These are phyloP conservation scores for Hypoxylon trugodes DNA, from an alignment of 495 filamentous ascomycete species.

Conservation along the genomic window DNA sequence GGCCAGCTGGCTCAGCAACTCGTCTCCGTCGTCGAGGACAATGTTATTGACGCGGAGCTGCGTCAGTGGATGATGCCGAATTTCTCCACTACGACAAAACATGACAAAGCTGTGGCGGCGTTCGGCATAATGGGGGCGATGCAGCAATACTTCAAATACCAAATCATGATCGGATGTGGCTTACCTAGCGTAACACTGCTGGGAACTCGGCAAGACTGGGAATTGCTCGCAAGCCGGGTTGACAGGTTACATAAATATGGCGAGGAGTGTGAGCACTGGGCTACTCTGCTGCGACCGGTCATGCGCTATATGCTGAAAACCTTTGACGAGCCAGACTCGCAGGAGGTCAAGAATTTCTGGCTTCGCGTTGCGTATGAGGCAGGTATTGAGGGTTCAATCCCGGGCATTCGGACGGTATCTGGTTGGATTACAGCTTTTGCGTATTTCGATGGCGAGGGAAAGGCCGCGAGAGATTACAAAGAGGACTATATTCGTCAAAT, in stretches of 20 bases:
- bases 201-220: constrained; percentile 55
- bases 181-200: constrained; percentile 61
- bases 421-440: constrained; percentile 54
- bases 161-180: constrained; percentile 44
- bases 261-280: constrained; percentile 36
- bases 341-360: constrained; percentile 10
- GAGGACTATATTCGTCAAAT: too few species aligned
- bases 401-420: too few species aligned
- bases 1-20: background rate
- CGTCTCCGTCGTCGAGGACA: background rate
- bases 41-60: constrained; percentile 19
- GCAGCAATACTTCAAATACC: constrained; percentile 11
- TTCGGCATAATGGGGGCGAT: constrained; percentile 24
- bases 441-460: too few species aligned
- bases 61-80: constrained; percentile 39
- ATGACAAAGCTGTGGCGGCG: constrained; percentile 24
- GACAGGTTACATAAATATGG: constrained; percentile 51
- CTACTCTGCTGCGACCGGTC: background rate
- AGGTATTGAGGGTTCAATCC: constrained; percentile 16
- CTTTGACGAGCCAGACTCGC: background rate
- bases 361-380: background rate
- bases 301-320: background rate
- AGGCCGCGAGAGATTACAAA: too few species aligned
- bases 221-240: constrained; percentile 42
- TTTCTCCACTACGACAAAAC: constrained; percentile 39